Percentiles rank a stretch among this genome's conserved stretches.
Evolutionary conservation across 2,329 filamentous ascomycete species (phyloP).

Genomic region (Colletotrichum caudatum): DNA sequence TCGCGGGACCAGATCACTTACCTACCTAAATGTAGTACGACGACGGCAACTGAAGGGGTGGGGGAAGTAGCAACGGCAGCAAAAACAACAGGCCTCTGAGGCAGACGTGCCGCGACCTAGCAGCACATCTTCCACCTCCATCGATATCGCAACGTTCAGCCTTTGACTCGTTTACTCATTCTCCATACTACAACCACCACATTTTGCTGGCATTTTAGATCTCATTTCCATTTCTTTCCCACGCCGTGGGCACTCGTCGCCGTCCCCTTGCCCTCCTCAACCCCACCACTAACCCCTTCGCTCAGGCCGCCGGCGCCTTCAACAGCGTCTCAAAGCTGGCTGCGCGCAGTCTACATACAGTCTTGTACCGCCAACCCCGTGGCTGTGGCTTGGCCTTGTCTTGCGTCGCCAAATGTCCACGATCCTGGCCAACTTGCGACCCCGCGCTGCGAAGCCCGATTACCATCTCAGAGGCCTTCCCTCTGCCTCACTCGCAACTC

Average conservation of each 20-base stretch:
- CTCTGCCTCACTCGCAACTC: slow-evolving; percentile 19
- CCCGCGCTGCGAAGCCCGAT: slow-evolving; percentile 40
- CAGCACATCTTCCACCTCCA: slow-evolving; percentile 17
- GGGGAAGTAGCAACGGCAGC: slow-evolving; percentile 7
- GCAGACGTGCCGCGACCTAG: slow-evolving; percentile 39
- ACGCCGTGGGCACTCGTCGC: slow-evolving; percentile 1
- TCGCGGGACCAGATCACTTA: slow-evolving; percentile 1
- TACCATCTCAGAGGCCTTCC: slow-evolving; percentile 22
- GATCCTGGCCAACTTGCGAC: slow-evolving; percentile 40
- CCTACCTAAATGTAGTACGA: neutral
- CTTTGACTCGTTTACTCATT: slow-evolving; percentile 24
- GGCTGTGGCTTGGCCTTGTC: slow-evolving; percentile 40
- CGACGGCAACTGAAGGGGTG: neutral
- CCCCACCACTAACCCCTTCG: slow-evolving; percentile 20
- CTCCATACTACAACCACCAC: slow-evolving; percentile 29
- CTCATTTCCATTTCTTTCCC: slow-evolving; percentile 8
- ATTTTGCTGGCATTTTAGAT: slow-evolving; percentile 29
- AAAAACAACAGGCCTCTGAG: slow-evolving; percentile 36
- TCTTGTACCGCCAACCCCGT: slow-evolving; percentile 33
- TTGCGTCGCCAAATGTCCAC: slow-evolving; percentile 42
- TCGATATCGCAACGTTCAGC: slow-evolving; percentile 41
- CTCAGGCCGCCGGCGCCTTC: slow-evolving; percentile 28
- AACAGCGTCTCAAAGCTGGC: slow-evolving; percentile 33
- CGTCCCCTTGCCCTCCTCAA: neutral
- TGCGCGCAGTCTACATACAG: slow-evolving; percentile 30